Percentiles rank a stretch among this genome's conserved stretches.
phyloP scores from a whole-genome alignment of 129 eudicot genomes.

The Arctium lappa region DNA sequence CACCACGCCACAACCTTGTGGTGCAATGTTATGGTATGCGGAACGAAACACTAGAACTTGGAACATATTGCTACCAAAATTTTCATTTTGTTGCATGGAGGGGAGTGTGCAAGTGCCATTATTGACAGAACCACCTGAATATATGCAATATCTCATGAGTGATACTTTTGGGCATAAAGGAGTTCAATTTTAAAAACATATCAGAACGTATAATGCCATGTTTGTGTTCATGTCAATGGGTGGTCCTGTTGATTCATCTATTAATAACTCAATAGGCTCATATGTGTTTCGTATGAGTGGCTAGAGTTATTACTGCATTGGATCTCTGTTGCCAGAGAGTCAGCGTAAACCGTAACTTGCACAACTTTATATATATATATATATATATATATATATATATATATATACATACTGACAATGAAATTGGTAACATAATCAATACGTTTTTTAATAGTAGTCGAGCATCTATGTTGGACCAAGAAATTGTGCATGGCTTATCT shows the following conservation, averaged over 20 bases:
- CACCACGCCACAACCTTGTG: neutral
- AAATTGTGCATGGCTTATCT: neutral
- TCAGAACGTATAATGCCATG: neutral
- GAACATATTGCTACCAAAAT: neutral
- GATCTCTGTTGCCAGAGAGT: neutral
- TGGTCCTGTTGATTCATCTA: neutral
- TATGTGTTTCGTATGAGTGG: neutral
- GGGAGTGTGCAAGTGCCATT: too few relatives aligned
- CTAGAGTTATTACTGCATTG: neutral
- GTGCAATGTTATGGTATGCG: neutral
- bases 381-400: too few relatives aligned
- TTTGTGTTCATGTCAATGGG: neutral
- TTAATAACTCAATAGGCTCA: neutral
- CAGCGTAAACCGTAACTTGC: too few relatives aligned
- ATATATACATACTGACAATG: neutral
- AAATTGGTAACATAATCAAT: neutral
- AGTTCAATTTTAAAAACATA: neutral
- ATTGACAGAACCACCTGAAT: neutral
- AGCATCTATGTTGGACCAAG: neutral
- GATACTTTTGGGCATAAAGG: neutral
- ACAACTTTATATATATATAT: neutral
- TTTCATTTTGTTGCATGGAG: neutral
- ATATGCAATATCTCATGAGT: neutral
- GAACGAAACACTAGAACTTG: neutral
- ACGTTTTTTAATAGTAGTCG: neutral